Percentiles rank a stretch among this genome's conserved stretches.
phyloP scores from a whole-genome alignment of 2,329 filamentous ascomycete species.

The Colletotrichum sp. region DNA sequence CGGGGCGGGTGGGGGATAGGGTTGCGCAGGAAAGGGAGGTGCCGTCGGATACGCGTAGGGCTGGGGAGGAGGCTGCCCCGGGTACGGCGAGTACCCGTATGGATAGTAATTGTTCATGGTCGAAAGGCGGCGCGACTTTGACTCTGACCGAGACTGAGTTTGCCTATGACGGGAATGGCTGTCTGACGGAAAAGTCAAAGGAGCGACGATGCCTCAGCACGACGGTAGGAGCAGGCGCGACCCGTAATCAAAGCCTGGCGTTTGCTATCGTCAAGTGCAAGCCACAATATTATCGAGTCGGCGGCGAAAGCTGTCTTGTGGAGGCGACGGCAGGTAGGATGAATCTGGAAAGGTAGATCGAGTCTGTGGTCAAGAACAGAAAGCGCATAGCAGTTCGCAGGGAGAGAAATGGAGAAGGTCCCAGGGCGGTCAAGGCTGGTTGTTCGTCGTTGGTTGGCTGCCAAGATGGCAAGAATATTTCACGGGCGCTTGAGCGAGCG shows the following conservation, averaged over 20 bases:
- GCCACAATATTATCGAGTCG: neutral
- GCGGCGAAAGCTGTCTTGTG: neutral
- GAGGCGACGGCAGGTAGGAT: neutral
- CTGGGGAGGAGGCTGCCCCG: constrained; percentile 24
- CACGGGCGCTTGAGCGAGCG: constrained; percentile 2
- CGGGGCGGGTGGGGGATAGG: neutral
- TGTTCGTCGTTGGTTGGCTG: constrained; percentile 1
- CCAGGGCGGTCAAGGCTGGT: neutral
- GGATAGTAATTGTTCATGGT: constrained; percentile 44
- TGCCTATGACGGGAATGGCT: neutral
- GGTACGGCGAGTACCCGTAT: constrained; percentile 38
- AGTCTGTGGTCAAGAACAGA: neutral
- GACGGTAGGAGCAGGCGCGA: neutral
- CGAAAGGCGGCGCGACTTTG: neutral
- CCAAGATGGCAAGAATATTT: constrained; percentile 10
- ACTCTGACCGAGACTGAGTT: neutral
- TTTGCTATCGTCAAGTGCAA: neutral
- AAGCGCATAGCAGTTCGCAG: constrained; percentile 13
- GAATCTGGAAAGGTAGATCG: neutral
- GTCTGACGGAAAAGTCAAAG: neutral
- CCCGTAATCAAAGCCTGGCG: neutral
- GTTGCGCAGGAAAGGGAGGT: neutral
- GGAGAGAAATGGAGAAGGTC: neutral
- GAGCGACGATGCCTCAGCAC: neutral
- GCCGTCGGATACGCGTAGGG: constrained; percentile 12